phyloP scores from a whole-genome alignment of 345 rosid species.

The Isatis tinctoria region DNA sequence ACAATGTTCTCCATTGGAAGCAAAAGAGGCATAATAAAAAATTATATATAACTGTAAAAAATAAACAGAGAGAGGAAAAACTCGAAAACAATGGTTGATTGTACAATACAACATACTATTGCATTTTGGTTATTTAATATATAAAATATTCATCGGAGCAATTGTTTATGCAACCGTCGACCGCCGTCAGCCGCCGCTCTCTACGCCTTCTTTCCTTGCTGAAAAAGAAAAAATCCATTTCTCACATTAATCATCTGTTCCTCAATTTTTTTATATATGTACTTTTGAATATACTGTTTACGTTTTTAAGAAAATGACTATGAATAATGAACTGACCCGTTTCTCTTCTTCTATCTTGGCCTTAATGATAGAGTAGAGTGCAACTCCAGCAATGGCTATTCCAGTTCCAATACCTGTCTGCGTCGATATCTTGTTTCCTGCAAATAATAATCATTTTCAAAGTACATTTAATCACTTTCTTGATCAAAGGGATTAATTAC shows the following conservation, averaged over 20 bases:
- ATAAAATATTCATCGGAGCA: slow-evolving; percentile 18
- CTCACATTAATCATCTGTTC: slow-evolving; percentile 6
- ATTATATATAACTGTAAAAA: slow-evolving; percentile 6
- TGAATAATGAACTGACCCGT: slow-evolving; percentile 45
- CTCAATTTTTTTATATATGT: neutral
- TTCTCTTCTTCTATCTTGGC: slow-evolving; percentile 95
- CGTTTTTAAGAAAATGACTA: neutral
- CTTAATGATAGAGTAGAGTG: slow-evolving; percentile 76
- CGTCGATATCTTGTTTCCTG: slow-evolving; percentile 91
- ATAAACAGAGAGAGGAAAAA: neutral
- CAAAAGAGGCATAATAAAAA: slow-evolving; percentile 1
- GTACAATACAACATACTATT: slow-evolving; percentile 30
- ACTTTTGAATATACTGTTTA: neutral
- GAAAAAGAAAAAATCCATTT: neutral
- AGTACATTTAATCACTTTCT: neutral
- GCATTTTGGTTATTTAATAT: slow-evolving; percentile 32
- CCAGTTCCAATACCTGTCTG: slow-evolving; percentile 87
- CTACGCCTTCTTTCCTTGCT: slow-evolving; percentile 35
- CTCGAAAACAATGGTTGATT: slow-evolving; percentile 27
- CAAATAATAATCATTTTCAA: neutral
- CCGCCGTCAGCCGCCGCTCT: slow-evolving; percentile 1
- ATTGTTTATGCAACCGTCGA: slow-evolving; percentile 12
- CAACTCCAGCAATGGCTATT: slow-evolving; percentile 91
- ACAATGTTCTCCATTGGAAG: slow-evolving; percentile 21
- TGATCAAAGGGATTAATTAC: neutral